Base-by-base conservation (phyloP, 805 yeast species). In the Pichia exigua region DNA sequence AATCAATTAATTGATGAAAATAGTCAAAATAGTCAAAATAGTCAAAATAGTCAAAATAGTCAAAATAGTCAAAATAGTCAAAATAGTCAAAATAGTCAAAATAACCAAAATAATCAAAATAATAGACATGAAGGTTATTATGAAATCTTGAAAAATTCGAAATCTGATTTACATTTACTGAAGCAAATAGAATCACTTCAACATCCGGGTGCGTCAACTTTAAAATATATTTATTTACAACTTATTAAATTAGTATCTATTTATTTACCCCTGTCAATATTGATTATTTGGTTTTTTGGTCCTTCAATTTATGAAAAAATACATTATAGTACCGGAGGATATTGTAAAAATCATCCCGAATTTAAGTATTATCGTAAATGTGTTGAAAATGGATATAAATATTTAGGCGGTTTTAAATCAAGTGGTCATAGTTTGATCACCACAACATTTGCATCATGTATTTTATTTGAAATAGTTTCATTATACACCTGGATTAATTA, bases 341-440 rank as follows among this genome's bases (percentile, higher is more conserved):
- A 62, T 39, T 74, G 78, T 54, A 50, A 60, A 0, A 52, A 55
- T 49, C 57, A 58, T 54, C 11, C 56, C 30, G n/a, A 47, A 15
- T 42, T 59, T 27, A 49, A 44, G 39, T 54, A 61, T 54, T 60
- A 57, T 48, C 35, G 48, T 17, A 48, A 58, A 39, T 65, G 69
- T 42, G 47, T 59, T 15, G 48, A 48, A 9, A 52, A 55, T 26
- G 62, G 56, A 1, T 57, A 50, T 13, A 66, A 61, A 20, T 74
- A 76, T 73, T 52, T 63, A 2, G 67, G 70, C 15, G 75, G 75
- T 8, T 67, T 67, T 26, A 77, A 74, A 53, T 48, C 67, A 15
- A 72, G 77, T 18, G 78, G 79, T 8, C 80, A 75, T 54, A 61
- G 67, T 39, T 63, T 70, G 46, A 60, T 74, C 5, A 44, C 74